Percentiles rank a stretch among this genome's conserved stretches.
Evolutionary conservation across 2,329 filamentous ascomycete genomes (phyloP).

Genomic region (Talaromyces sp.): DNA sequence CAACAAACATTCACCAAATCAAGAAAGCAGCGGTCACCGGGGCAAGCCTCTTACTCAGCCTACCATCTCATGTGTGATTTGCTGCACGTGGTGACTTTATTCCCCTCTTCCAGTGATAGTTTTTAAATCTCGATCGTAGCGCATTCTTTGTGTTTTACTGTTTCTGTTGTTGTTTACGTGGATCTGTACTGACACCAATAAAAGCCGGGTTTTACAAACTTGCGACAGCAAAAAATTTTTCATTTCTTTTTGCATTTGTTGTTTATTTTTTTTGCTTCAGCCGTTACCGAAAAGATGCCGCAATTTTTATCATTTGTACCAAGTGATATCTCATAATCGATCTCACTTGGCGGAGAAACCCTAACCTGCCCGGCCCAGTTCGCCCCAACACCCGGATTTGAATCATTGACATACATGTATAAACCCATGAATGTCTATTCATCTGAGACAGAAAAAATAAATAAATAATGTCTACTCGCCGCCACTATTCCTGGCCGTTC

Average conservation of each 20-base stretch:
- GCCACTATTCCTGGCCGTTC: slow-evolving; percentile 34
- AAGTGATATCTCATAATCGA: neutral
- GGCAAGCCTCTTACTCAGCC: slow-evolving; percentile 2
- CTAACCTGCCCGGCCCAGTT: neutral
- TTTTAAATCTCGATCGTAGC: neutral
- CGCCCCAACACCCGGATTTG: neutral
- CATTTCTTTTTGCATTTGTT: neutral
- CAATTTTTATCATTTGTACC: neutral
- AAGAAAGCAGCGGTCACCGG: slow-evolving; percentile 1
- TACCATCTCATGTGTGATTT: neutral
- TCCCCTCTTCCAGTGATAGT: neutral
- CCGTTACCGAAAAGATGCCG: slow-evolving; percentile 4
- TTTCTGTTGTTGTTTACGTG: neutral
- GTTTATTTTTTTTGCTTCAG: slow-evolving; percentile 19
- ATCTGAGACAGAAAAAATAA: neutral
- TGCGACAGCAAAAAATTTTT: too few species aligned
- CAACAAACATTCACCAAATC: neutral
- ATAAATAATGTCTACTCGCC: slow-evolving; percentile 20
- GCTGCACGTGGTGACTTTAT: neutral
- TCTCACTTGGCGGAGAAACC: neutral
- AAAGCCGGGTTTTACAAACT: neutral
- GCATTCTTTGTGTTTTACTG: neutral
- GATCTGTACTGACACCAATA: neutral
- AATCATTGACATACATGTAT: neutral
- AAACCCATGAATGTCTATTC: neutral